phyloP scores from a whole-genome alignment of 139 green algal genomes.

The Chlorella sorokiniana region DNA sequence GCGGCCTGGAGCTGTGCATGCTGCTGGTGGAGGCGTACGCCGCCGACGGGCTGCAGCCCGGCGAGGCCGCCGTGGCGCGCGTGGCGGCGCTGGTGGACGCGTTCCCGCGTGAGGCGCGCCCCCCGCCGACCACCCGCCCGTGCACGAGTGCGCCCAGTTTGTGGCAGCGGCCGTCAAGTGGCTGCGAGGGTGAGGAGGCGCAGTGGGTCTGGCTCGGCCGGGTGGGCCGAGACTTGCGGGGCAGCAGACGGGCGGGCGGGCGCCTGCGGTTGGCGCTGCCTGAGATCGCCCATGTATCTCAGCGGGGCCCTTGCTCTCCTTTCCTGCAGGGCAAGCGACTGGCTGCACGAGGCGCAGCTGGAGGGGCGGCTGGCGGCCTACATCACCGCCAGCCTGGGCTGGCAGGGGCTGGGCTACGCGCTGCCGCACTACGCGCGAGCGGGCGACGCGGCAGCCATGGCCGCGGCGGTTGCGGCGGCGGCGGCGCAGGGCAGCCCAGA shows the following conservation, averaged over 20 bases:
- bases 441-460: conserved; percentile 13
- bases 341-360: conserved; percentile 17
- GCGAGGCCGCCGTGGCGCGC: not conserved
- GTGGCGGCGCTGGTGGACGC: conserved; percentile 14
- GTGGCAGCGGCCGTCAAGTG: conserved; percentile 17
- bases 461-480: conserved; percentile 12
- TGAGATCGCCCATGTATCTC: not conserved
- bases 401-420: conserved; percentile 37
- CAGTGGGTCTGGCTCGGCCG: not conserved
- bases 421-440: conserved; percentile 30
- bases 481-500: not conserved
- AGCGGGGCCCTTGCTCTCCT: not conserved
- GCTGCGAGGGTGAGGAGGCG: conserved; percentile 29
- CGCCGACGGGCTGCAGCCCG: conserved; percentile 5
- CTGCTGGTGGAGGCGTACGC: conserved; percentile 45
- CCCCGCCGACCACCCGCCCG: conserved; percentile 17
- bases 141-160: conserved; percentile 16
- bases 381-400: conserved; percentile 20
- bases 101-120: conserved; percentile 13
- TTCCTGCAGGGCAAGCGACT: not conserved
- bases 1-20: conserved; percentile 39
- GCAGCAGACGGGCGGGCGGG: too few relatives aligned
- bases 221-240: too few relatives aligned
- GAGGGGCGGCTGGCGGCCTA: conserved; percentile 27
- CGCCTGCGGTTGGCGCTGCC: not conserved